Percentiles rank a stretch among this genome's conserved stretches.
Evolutionary conservation across 768 basidiomycete species (phyloP).

Genomic region (Rhodocollybia butyracea): DNA sequence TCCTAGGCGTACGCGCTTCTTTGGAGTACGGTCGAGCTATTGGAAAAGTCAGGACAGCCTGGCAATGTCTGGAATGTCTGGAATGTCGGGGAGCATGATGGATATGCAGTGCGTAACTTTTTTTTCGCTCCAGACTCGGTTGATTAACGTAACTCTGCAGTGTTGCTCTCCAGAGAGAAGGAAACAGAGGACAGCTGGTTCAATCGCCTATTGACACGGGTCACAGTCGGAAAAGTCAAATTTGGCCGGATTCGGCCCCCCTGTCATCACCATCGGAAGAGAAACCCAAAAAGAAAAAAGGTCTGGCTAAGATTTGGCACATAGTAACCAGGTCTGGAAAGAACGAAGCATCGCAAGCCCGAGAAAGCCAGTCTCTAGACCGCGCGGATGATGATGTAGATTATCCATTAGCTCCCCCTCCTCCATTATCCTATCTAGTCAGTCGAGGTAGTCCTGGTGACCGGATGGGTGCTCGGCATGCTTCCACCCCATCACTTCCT

Average conservation of each 20-base stretch:
- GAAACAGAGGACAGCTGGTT: slow-evolving; percentile 24
- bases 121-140: background rate
- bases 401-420: slow-evolving; percentile 82
- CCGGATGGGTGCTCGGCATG: slow-evolving; percentile 47
- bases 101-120: slow-evolving; percentile 79
- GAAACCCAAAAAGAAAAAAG: slow-evolving; percentile 71
- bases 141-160: slow-evolving; percentile 38
- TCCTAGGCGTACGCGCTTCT: slow-evolving; percentile 71
- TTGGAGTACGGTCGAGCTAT: slow-evolving; percentile 70
- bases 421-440: slow-evolving; percentile 87
- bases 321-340: slow-evolving; percentile 63
- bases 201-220: slow-evolving; percentile 33
- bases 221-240: slow-evolving; percentile 44
- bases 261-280: slow-evolving; percentile 29
- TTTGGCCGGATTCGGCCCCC: slow-evolving; percentile 42
- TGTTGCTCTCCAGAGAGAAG: slow-evolving; percentile 75
- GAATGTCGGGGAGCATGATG: slow-evolving; percentile 84
- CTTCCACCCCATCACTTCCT: slow-evolving; percentile 68
- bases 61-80: slow-evolving; percentile 76
- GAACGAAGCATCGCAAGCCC: slow-evolving; percentile 22
- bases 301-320: slow-evolving; percentile 79
- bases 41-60: slow-evolving; percentile 83
- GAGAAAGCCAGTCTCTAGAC: slow-evolving; percentile 36
- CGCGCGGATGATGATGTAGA: slow-evolving; percentile 56
- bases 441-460: slow-evolving; percentile 52